Percentiles rank a stretch among this genome's conserved stretches.
These are phyloP conservation scores for Ziziphus jujuba DNA, from an alignment of 306 rosid species.

Conservation along the genomic window DNA sequence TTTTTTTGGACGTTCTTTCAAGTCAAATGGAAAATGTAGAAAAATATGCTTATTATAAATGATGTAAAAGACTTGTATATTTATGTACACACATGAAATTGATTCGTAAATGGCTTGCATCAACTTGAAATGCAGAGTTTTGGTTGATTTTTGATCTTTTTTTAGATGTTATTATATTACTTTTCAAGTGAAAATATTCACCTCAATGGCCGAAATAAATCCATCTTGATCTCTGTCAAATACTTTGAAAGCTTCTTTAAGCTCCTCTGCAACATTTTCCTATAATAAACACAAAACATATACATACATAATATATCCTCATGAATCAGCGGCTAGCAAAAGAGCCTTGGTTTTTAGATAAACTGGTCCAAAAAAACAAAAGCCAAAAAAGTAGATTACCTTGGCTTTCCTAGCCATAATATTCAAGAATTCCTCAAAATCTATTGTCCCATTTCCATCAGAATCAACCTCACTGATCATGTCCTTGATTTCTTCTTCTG, in stretches of 20 bases:
- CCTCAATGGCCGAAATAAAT: conserved; percentile 75
- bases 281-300: background rate
- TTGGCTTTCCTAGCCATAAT: conserved; percentile 55
- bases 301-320: too few relatives aligned
- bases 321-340: too few relatives aligned
- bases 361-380: background rate
- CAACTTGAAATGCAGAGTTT: too few relatives aligned
- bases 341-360: too few relatives aligned
- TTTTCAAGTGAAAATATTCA: conserved; percentile 9
- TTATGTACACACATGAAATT: background rate
- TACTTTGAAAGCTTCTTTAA: conserved; percentile 80
- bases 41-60: too few relatives aligned
- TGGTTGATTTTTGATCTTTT: too few relatives aligned
- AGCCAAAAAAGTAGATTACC: conserved; percentile 28
- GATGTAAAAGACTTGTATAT: too few relatives aligned
- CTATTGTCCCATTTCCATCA: conserved; percentile 42
- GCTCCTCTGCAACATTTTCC: conserved; percentile 62
- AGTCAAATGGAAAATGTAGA: background rate
- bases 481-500: conserved; percentile 44
- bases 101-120: too few relatives aligned
- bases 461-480: conserved; percentile 45
- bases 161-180: too few relatives aligned
- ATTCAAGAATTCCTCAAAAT: conserved; percentile 47
- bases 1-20: background rate
- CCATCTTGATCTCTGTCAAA: conserved; percentile 86